Conservation (phyloP, 345 rosid species). For the Eucalyptus microcorys region DNA sequence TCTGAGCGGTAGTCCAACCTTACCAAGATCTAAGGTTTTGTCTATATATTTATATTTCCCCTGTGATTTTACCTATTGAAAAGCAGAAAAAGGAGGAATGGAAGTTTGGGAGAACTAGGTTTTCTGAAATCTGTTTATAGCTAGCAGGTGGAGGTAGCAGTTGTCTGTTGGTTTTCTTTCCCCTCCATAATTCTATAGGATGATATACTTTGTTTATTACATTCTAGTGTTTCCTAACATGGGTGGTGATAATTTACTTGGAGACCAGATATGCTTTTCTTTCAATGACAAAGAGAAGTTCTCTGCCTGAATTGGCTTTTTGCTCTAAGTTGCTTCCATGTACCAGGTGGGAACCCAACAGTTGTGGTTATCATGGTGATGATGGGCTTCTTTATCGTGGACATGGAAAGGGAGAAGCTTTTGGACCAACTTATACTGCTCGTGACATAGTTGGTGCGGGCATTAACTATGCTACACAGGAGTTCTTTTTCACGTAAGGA, state of each 20-base stretch:
- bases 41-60: background rate
- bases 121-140: background rate
- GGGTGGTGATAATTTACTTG: background rate
- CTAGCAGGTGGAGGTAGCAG: background rate
- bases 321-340: background rate
- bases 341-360: slow-evolving; percentile 89
- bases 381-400: slow-evolving; percentile 78
- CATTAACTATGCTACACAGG: slow-evolving; percentile 75
- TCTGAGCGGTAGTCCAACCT: background rate
- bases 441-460: slow-evolving; percentile 90
- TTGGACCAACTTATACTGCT: slow-evolving; percentile 75
- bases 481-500: slow-evolving; percentile 94
- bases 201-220: background rate
- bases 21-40: background rate
- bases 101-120: background rate
- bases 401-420: slow-evolving; percentile 61
- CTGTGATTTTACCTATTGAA: background rate
- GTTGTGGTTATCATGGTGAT: slow-evolving; percentile 96
- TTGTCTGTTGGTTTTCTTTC: background rate
- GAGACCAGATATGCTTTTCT: background rate
- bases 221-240: background rate
- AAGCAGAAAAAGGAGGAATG: background rate
- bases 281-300: background rate
- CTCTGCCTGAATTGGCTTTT: background rate
- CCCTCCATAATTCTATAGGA: background rate